phyloP scores from a whole-genome alignment of 306 rosid species.

The Castanopsis chinensis region DNA sequence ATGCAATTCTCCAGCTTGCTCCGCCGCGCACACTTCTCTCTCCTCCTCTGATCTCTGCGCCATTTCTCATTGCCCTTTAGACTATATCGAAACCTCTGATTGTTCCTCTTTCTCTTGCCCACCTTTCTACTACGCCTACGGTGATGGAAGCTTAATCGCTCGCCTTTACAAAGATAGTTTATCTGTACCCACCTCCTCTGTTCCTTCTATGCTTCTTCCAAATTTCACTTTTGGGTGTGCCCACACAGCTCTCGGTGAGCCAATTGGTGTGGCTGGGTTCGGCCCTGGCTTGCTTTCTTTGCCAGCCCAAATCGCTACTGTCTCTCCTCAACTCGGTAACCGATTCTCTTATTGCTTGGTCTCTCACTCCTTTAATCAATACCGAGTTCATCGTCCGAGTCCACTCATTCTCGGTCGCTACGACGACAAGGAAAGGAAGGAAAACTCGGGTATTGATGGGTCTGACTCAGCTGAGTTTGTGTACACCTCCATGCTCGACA shows the following conservation, averaged over 20 bases:
- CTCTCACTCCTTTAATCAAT: conserved; percentile 71
- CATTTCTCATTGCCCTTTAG: conserved; percentile 71
- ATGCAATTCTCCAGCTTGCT: conserved; percentile 71
- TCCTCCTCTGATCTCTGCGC: conserved; percentile 75
- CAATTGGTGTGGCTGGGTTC: conserved; percentile 91
- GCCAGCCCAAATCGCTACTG: conserved; percentile 66
- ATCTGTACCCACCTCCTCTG: conserved; percentile 35
- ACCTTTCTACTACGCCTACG: conserved; percentile 84
- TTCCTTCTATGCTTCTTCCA: conserved; percentile 41
- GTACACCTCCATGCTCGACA: conserved; percentile 70
- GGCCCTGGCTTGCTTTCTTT: conserved; percentile 76
- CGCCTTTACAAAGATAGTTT: conserved; percentile 50
- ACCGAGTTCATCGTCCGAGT: conserved; percentile 65
- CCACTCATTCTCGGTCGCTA: conserved; percentile 79
- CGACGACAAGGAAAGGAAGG: conserved; percentile 27
- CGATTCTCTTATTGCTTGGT: conserved; percentile 86
- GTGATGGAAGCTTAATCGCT: conserved; percentile 80
- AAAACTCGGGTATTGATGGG: neutral
- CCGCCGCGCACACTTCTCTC: conserved; percentile 57
- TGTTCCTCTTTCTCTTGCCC: conserved; percentile 69
- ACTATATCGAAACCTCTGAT: conserved; percentile 66
- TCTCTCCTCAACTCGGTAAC: conserved; percentile 69
- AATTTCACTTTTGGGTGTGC: conserved; percentile 94
- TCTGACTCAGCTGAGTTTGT: conserved; percentile 32
- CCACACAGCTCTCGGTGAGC: conserved; percentile 82